Base-by-base conservation (phyloP, 1,284 basidiomycete species). In the Pseudozyma sp. region DNA sequence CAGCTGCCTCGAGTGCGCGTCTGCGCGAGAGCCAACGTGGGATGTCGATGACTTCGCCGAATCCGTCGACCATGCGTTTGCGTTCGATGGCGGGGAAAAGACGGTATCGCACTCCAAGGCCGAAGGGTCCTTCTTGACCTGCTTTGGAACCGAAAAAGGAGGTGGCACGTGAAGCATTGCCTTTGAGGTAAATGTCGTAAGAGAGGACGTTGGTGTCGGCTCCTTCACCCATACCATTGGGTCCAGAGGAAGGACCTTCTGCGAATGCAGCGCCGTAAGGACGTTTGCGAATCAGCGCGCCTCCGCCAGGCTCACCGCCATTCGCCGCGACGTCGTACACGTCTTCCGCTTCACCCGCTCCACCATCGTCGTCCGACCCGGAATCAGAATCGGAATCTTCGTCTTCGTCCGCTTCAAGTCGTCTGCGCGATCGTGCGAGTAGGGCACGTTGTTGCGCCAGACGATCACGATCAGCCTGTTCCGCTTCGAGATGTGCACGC, bases 1-100 rank as follows among this genome's bases (percentile, higher is more conserved):
- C 68, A 19, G 59, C 66, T 3, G 48, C 80, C 56, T 83, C 81
- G 18, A 83, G 47, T n/a, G 77, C 67, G 5, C 75, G 61, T 2
- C 78, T 60, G 5, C 78, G 71, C 10, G 67, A 76, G 3, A 84
- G 67, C 83, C 92, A 36, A 91, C 95, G 19, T 94, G 63, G 52
- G 5, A 79, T 91, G 85, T 99, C 96, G 49, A 98, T 88, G 7
- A 91, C 92, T 87, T 99, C 97, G 1, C 97, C 97, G 85, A 94
- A 99, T 71, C 93, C 92, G 85, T 99, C 97, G 16, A 99, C 92
- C 75, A 92, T 88, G 71, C 94, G 88, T 81, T 93, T 95, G 84
- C 93, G 92, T 86, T 99, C 96, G 42, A 97, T 90, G 79, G 94
- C 94, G 0, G 97, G 97, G 86, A 98, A 99, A 93, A 98, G 97